These are phyloP conservation scores for Fraxinus sp. DNA, from an alignment of 305 asterid species.

Conservation along the genomic window DNA sequence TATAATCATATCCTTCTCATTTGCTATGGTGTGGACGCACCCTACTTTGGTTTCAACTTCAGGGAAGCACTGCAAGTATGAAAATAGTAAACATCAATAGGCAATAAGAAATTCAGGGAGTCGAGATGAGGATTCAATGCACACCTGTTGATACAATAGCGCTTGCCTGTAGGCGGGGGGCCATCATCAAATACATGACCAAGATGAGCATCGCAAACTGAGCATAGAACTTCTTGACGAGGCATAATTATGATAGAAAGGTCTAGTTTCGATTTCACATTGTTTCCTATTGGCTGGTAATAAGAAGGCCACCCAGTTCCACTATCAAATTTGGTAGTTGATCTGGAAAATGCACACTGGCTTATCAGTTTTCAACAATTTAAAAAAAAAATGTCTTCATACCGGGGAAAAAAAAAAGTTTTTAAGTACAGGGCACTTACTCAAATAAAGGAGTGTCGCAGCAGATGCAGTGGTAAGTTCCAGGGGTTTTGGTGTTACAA, in stretches of 20 bases:
- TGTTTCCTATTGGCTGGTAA: constrained; percentile 63
- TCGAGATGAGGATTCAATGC: background rate
- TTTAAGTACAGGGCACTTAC: constrained; percentile 36
- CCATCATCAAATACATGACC: constrained; percentile 90
- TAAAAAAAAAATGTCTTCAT: background rate
- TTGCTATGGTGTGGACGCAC: background rate
- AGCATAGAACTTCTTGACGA: constrained; percentile 74
- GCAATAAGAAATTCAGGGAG: background rate
- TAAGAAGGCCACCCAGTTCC: constrained; percentile 98
- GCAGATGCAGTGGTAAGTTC: constrained; percentile 85
- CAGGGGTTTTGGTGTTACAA: constrained; percentile 77
- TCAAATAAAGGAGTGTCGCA: constrained; percentile 83
- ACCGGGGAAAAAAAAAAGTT: background rate
- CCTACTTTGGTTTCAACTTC: constrained; percentile 54
- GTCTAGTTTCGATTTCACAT: constrained; percentile 82
- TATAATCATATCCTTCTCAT: background rate
- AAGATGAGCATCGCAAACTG: constrained; percentile 84
- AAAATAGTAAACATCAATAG: background rate
- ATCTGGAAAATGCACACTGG: constrained; percentile 36
- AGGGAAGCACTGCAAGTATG: constrained; percentile 57
- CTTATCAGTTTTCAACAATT: constrained; percentile 5
- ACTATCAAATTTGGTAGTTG: constrained; percentile 83
- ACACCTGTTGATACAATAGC: constrained; percentile 87
- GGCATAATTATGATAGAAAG: constrained; percentile 85
- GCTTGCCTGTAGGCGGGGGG: constrained; percentile 82